Conservation (phyloP, 495 filamentous ascomycete genomes). For the Endocarpon pusillum region DNA sequence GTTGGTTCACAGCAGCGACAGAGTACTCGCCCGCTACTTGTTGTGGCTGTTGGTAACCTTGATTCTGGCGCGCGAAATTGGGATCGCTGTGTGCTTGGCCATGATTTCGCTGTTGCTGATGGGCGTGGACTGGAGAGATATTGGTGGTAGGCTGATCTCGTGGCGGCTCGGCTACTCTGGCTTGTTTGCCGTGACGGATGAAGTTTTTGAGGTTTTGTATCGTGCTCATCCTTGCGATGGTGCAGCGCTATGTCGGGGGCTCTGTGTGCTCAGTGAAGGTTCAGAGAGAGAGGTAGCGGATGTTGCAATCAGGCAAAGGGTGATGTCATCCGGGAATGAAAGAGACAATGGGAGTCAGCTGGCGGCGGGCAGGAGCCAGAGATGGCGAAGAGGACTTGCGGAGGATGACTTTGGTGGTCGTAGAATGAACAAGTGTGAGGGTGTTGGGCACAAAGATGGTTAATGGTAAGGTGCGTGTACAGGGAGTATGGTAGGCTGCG, state of each 20-base stretch:
- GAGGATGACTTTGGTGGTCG: too few species aligned
- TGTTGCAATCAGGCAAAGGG: too few species aligned
- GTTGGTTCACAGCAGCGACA: conserved; percentile 36
- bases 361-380: too few species aligned
- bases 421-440: too few species aligned
- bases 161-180: conserved; percentile 47
- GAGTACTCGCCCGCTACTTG: conserved; percentile 29
- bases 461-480: too few species aligned
- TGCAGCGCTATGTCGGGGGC: neutral
- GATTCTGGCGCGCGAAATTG: conserved; percentile 25
- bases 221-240: conserved; percentile 43
- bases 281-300: too few species aligned
- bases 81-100: conserved; percentile 30
- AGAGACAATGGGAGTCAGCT: too few species aligned
- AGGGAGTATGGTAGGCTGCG: too few species aligned
- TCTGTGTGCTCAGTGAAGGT: too few species aligned
- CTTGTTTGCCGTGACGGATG: conserved; percentile 96
- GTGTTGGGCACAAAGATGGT: too few species aligned
- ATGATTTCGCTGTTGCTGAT: conserved; percentile 38
- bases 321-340: too few species aligned
- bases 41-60: conserved; percentile 18
- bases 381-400: too few species aligned
- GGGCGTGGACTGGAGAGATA: conserved; percentile 48
- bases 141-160: conserved; percentile 49
- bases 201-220: conserved; percentile 93